Percentiles rank a stretch among this genome's conserved stretches.
Conservation (phyloP, 2,329 filamentous ascomycete species). For the Pestalotiopsis sp. region DNA sequence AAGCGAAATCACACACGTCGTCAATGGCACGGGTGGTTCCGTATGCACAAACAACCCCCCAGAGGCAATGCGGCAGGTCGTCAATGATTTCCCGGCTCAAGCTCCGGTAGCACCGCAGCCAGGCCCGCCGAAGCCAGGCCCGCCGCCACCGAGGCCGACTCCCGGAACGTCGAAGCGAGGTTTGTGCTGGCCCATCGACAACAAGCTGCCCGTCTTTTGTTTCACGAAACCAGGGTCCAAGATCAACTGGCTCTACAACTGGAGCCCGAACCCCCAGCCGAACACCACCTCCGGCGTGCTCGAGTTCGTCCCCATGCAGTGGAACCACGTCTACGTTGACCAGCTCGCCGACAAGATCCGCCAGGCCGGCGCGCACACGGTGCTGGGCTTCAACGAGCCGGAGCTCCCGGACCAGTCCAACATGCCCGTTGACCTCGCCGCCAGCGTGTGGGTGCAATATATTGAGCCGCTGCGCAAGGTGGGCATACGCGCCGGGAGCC, state of each 20-base stretch:
- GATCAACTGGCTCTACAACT: conserved; percentile 7
- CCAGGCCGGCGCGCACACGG: background rate
- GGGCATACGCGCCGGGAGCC: background rate
- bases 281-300: background rate
- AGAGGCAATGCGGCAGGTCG: conserved; percentile 31
- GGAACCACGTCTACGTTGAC: conserved; percentile 1
- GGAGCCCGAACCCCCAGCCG: background rate
- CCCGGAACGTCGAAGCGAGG: background rate
- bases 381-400: conserved; percentile 4
- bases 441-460: background rate
- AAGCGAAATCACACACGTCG: conserved; percentile 34
- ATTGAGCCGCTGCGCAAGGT: conserved; percentile 3
- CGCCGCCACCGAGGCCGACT: background rate
- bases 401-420: conserved; percentile 3
- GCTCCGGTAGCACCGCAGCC: background rate
- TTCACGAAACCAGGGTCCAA: background rate
- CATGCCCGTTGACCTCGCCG: background rate
- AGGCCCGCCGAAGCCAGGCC: background rate
- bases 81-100: conserved; percentile 5
- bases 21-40: conserved; percentile 29
- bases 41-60: conserved; percentile 32
- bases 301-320: conserved; percentile 6
- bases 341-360: background rate
- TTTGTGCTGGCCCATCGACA: conserved; percentile 2
- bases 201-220: background rate